A percentile compares a stretch with the other conserved stretches of the same genome.
phyloP scores from a whole-genome alignment of 331 rosid genomes.

The Acacia pycnantha region DNA sequence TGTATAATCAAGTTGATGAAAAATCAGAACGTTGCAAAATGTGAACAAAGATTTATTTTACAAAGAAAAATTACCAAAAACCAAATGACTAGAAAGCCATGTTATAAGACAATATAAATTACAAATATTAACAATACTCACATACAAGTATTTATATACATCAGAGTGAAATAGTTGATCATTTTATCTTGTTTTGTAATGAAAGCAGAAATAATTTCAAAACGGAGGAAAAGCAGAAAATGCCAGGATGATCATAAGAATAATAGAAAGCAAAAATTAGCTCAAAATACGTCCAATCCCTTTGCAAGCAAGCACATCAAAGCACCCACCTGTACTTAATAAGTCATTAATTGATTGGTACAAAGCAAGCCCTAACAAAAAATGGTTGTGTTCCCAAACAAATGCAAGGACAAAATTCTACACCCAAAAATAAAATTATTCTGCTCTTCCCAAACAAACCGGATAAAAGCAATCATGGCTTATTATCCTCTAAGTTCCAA shows the following conservation, averaged over 20 bases:
- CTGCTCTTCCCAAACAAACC: not conserved
- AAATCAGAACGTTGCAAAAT: slow-evolving; percentile 3
- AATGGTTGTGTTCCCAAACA: not conserved
- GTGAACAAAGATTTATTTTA: not conserved
- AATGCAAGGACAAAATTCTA: not conserved
- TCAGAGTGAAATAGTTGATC: not conserved
- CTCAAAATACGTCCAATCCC: not conserved
- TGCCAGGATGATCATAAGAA: not conserved
- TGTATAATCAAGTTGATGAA: slow-evolving; percentile 34
- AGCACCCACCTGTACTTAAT: not conserved
- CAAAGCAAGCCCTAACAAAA: not conserved
- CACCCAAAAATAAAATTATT: not conserved
- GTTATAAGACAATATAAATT: not conserved
- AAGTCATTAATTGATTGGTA: not conserved
- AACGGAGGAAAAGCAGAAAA: not conserved
- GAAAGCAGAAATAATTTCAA: not conserved
- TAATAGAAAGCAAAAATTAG: not conserved
- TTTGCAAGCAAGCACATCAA: not conserved
- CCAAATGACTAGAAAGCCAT: not conserved
- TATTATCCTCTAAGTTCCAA: not conserved
- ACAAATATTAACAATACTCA: not conserved
- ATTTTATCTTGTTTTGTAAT: not conserved
- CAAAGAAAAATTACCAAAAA: not conserved
- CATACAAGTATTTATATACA: not conserved
- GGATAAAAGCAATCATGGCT: not conserved